Evolutionary conservation across 2,329 filamentous ascomycete species (phyloP), one percentile per base, ranked within the genome.

Genomic region (Pseudogymnoascus sp.): DNA sequence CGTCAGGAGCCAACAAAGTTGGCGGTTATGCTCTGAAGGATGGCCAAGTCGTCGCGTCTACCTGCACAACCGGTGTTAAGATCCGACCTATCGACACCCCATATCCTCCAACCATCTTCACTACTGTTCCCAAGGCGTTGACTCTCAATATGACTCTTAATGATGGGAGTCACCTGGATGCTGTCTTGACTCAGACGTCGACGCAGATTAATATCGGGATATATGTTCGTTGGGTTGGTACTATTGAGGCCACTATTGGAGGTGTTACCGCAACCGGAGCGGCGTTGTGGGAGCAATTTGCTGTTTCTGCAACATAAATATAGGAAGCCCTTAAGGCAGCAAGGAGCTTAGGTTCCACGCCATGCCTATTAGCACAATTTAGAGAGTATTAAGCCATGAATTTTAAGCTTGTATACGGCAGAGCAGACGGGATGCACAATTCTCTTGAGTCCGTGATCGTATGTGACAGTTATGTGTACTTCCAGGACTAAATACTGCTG

Each of bases 111-210:
- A 60, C 23, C 8, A 33, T 60, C 6, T 35, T 60, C 18, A 60
- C 23, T 14, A 9, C 55, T 12, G 37, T 37, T 9, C 55, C 55
- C 6, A 35, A 18, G 21, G 11, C 55, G 18, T 16, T 60, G 12
- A 31, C 55, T 14, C 33, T 60, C 37, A 21, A 60, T 37, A 38
- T 60, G 55, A 60, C 55, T n/a, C 55, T 60, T 38, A n/a, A 60
- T 60, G 55, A 60, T 38, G 55, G 55, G 23, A 60, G 25, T 35
- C 21, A 23, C 38, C 16, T 60, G 12, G 18, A 60, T 38, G 55
- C 55, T n/a, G 31, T 60, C 37, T n/a, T 60, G 16, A 60, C 12
- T 8, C 55, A 60, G 55, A 37, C 14, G 5, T 18, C 55, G 11
- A 38, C 31, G 33, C 55, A 60, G 16, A 11, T 38, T 18, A 38